Evolutionary conservation across 78 protist species (phyloP).

Genomic region (Tieghemostelium lacteum): DNA sequence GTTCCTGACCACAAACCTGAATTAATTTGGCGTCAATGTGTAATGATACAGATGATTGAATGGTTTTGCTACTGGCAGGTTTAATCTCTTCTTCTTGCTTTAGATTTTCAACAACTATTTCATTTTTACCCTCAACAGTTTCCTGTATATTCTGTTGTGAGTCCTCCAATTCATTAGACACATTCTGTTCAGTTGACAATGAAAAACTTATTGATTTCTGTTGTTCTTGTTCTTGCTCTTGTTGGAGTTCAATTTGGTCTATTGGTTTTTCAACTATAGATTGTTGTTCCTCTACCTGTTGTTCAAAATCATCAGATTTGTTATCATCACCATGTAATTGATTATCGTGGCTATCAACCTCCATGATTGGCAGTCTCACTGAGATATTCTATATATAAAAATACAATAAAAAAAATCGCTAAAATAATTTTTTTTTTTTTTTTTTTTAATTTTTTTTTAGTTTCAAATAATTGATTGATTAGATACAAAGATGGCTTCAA

Average conservation of each 20-base stretch:
- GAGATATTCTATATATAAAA: no score
- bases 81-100: background rate
- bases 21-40: conserved; percentile 55
- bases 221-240: background rate
- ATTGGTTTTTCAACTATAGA: background rate
- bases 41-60: conserved; percentile 35
- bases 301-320: background rate
- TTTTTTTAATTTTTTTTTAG: background rate
- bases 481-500: conserved; percentile 45
- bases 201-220: background rate
- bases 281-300: background rate
- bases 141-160: background rate
- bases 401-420: background rate
- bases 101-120: background rate
- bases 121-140: background rate
- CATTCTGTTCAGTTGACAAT: no score
- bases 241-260: background rate
- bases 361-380: no score
- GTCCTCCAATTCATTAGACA: no score
- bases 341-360: background rate
- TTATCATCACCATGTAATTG: no score
- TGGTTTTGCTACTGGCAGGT: background rate
- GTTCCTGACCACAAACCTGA: conserved; percentile 70
- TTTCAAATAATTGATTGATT: background rate
- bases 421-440: background rate